Conservation (phyloP, 495 filamentous ascomycete genomes). For the Podospora pseudocomata region DNA sequence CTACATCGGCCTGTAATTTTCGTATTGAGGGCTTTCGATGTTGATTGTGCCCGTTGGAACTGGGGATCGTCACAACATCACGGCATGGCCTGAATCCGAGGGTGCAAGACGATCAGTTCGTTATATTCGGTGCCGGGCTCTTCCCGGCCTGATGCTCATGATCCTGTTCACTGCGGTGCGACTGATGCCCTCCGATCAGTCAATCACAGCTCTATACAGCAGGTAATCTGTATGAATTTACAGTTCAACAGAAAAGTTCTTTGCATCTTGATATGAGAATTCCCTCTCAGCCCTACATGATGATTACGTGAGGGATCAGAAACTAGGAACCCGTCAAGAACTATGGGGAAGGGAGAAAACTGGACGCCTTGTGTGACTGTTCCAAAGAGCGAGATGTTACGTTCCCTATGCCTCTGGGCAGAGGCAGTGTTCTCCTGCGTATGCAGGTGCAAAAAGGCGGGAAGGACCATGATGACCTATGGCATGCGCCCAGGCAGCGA, state of each 20-base stretch:
- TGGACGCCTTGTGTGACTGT: not conserved
- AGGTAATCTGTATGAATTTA: not conserved
- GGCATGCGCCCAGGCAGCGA: not conserved
- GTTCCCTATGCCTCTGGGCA: not conserved
- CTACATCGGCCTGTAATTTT: not conserved
- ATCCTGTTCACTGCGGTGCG: not conserved
- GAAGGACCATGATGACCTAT: not conserved
- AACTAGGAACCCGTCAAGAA: not conserved
- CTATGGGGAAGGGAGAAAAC: not conserved
- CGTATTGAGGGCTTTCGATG: not conserved
- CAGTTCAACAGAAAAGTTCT: not conserved
- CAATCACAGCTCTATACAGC: not conserved
- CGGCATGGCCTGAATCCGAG: not conserved
- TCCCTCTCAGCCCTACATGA: not conserved
- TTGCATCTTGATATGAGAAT: not conserved
- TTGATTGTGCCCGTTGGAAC: not conserved
- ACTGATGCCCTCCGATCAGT: not conserved
- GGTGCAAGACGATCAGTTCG: not conserved
- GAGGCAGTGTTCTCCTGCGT: not conserved
- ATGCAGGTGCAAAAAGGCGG: not conserved
- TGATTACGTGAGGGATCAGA: not conserved
- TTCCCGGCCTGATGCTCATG: not conserved
- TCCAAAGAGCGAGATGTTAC: not conserved
- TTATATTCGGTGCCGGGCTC: not conserved
- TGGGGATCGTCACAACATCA: not conserved